Conservation (phyloP, 2,329 filamentous ascomycete species). For the Mycosphaerella sp. region DNA sequence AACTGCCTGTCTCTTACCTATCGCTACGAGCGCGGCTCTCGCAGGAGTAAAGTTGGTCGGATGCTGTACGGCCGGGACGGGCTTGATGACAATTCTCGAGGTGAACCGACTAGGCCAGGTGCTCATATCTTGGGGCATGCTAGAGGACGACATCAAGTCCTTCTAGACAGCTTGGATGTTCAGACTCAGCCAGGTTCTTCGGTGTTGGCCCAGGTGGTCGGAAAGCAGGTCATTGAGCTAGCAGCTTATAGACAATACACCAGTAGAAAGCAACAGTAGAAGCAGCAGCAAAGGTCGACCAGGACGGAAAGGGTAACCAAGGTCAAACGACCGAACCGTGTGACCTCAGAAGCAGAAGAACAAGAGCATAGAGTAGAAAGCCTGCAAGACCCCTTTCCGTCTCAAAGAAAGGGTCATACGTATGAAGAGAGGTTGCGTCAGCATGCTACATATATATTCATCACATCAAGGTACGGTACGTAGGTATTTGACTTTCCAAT, state of each 20-base stretch:
- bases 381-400: neutral
- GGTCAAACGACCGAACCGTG: neutral
- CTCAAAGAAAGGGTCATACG: neutral
- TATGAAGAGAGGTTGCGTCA: neutral
- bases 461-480: neutral
- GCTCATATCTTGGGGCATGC: neutral
- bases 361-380: neutral
- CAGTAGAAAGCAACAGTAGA: too few relatives aligned
- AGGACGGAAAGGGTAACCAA: neutral
- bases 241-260: too few relatives aligned
- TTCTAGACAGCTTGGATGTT: neutral
- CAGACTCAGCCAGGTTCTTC: neutral
- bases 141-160: neutral
- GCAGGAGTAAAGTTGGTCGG: constrained; percentile 7
- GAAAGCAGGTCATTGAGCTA: neutral
- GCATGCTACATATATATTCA: neutral
- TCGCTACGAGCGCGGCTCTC: constrained; percentile 9
- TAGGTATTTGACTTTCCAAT: neutral
- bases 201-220: neutral
- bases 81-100: constrained; percentile 7
- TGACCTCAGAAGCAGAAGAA: neutral
- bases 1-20: too few relatives aligned
- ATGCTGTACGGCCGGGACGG: constrained; percentile 8
- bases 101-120: neutral
- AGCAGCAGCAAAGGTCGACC: neutral